phyloP scores from a whole-genome alignment of 2,329 filamentous ascomycete species.

The Hypoxylon sp. region DNA sequence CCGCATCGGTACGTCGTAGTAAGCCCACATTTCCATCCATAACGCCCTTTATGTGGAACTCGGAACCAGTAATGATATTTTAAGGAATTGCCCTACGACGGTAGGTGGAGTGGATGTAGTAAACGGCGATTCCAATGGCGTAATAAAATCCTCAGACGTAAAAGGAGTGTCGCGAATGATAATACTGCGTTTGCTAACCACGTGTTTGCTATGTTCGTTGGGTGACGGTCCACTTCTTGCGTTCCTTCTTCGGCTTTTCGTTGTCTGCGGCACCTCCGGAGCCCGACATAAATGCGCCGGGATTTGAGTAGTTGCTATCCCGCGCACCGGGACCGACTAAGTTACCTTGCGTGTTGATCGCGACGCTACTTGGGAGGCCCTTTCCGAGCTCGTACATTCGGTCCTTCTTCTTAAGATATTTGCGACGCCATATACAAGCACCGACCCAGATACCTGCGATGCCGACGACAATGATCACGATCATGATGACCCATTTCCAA shows the following conservation, averaged over 20 bases:
- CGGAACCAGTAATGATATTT: slow-evolving; percentile 32
- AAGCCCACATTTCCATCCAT: slow-evolving; percentile 33
- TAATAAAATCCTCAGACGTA: slow-evolving; percentile 8
- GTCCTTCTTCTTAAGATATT: slow-evolving; percentile 80
- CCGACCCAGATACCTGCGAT: slow-evolving; percentile 77
- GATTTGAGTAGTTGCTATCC: slow-evolving; percentile 51
- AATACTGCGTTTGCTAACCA: slow-evolving; percentile 3
- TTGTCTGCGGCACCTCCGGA: slow-evolving; percentile 48
- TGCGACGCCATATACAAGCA: slow-evolving; percentile 79
- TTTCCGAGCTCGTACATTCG: slow-evolving; percentile 66
- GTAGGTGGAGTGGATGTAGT: slow-evolving; percentile 28
- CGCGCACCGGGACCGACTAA: slow-evolving; percentile 50
- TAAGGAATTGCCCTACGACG: slow-evolving; percentile 35
- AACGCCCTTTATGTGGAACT: slow-evolving; percentile 41
- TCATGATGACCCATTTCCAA: slow-evolving; percentile 86
- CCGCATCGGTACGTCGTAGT: slow-evolving; percentile 33
- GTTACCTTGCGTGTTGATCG: slow-evolving; percentile 54
- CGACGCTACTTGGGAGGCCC: slow-evolving; percentile 58
- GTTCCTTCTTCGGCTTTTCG: slow-evolving; percentile 60
- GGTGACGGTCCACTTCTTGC: slow-evolving; percentile 65
- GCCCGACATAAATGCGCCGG: slow-evolving; percentile 59
- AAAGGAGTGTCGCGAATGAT: slow-evolving; percentile 39
- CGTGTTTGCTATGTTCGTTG: slow-evolving; percentile 17
- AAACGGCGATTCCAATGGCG: slow-evolving; percentile 13
- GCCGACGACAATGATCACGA: slow-evolving; percentile 79